Evolutionary conservation across 176 grass and related monocot genomes (phyloP), one percentile per base, ranked within the genome.

Genomic region (Aegilops speltoides): DNA sequence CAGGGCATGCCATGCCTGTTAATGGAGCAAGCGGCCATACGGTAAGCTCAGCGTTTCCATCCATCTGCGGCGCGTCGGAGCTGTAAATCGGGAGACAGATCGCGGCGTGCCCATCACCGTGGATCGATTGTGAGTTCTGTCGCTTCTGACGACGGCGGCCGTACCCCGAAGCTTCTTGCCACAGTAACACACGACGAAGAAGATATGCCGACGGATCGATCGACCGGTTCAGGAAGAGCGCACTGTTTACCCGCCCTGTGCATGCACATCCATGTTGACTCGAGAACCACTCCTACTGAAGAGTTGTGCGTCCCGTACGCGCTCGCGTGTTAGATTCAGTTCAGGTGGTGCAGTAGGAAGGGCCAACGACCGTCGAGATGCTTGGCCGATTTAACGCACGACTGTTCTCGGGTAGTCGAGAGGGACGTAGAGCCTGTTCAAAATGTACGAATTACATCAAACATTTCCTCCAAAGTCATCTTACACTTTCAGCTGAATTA

Each of bases 101-200:
- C 59, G 89, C 77, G 17, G 69, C 23, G 81, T 41, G 77, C 48
- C 60, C 50, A 81, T 29, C 34, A 70, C 70, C 5, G 71, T 22
- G 54, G 7, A 59, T 46, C 33, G 83, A 77, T 85, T 67, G 68
- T 10, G 38, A 41, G 9, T 41, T 10, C 74, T 79, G 74, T 48
- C 50, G 37, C 40, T 56, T 64, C 19, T 41, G 36, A 41, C 24
- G 24, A 50, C 54, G 54, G 7, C 48, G 20, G 10, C 28, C 76
- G 41, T 74, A 3, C 54, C 19, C 6, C 33, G 83, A 77, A 89
- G 88, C 83, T 89, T 82, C 88, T 15, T 54, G 50, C 50, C 2
- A 54, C 50, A 54, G 50, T 54, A 54, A 54, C 50, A 19, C 15
- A 1, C 5, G 6, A 84, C 4, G 10, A 82, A 68, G 77, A 77